A percentile compares a stretch with the other conserved stretches of the same genome.
Conservation (phyloP, 176 grass and related monocot genomes). For the Phoenix dactylifera region DNA sequence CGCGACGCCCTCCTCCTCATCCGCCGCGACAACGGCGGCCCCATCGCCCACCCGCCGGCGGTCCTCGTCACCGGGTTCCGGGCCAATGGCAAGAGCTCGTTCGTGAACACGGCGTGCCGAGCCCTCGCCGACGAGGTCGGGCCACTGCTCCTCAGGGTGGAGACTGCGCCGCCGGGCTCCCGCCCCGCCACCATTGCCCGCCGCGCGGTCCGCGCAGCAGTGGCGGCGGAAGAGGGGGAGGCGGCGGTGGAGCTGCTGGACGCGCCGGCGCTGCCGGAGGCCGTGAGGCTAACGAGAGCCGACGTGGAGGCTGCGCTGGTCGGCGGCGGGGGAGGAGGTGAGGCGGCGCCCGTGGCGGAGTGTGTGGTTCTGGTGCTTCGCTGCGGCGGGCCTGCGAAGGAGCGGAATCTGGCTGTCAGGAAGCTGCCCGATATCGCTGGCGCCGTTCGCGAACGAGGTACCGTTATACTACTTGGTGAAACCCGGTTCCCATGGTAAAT, state of each 20-base stretch:
- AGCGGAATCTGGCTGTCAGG: constrained; percentile 36
- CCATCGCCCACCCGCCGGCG: constrained; percentile 28
- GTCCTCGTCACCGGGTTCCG: constrained; percentile 59
- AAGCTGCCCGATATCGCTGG: constrained; percentile 44
- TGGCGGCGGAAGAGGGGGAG: constrained; percentile 17
- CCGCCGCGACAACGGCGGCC: background rate
- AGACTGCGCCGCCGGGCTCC: constrained; percentile 56
- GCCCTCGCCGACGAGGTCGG: constrained; percentile 65
- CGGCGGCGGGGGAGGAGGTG: background rate
- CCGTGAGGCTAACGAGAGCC: constrained; percentile 17
- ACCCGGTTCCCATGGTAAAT: too few species aligned
- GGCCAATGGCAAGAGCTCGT: constrained; percentile 71
- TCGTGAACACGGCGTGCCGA: constrained; percentile 85
- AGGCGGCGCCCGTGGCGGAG: constrained; percentile 16
- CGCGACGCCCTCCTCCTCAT: too few species aligned
- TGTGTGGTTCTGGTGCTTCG: constrained; percentile 75
- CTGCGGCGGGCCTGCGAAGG: constrained; percentile 50
- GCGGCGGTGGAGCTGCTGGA: constrained; percentile 55
- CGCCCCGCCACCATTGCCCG: constrained; percentile 21
- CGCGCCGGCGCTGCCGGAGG: constrained; percentile 42
- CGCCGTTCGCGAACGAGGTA: constrained; percentile 51
- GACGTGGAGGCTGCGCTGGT: constrained; percentile 35
- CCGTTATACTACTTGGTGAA: background rate
- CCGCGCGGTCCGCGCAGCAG: constrained; percentile 35
- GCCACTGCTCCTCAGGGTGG: constrained; percentile 68